phyloP scores from a whole-genome alignment of 768 basidiomycete species.

The Pleurotus salmoneostramineus region DNA sequence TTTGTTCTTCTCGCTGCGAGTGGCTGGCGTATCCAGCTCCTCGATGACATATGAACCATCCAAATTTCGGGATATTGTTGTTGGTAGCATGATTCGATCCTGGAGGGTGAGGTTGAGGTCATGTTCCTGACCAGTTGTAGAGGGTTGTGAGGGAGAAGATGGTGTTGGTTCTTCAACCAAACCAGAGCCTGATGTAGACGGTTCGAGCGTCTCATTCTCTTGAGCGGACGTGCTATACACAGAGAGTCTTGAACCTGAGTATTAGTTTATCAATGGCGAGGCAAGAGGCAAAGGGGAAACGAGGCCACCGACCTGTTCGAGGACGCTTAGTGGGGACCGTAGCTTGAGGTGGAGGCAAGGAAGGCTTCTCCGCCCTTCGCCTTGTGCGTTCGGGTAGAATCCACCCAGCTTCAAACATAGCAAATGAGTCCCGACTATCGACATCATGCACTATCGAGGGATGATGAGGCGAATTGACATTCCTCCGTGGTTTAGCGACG shows the following conservation, averaged over 20 bases:
- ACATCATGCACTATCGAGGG: constrained; percentile 68
- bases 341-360: constrained; percentile 42
- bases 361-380: constrained; percentile 52
- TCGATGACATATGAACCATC: constrained; percentile 62
- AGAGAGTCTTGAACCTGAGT: background rate
- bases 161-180: background rate
- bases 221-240: constrained; percentile 9
- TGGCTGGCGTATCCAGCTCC: constrained; percentile 68
- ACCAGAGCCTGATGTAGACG: background rate
- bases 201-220: constrained; percentile 8
- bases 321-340: constrained; percentile 45
- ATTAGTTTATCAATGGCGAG: constrained; percentile 30
- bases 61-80: constrained; percentile 24
- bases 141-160: background rate
- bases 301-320: constrained; percentile 33
- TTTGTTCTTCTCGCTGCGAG: constrained; percentile 53
- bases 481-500: constrained; percentile 16
- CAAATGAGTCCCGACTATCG: constrained; percentile 70
- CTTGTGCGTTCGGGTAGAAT: constrained; percentile 74
- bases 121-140: constrained; percentile 8
- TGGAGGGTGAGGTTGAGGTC: constrained; percentile 6
- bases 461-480: constrained; percentile 10
- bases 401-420: constrained; percentile 84
- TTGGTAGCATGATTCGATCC: constrained; percentile 14
- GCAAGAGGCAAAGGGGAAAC: background rate